These are phyloP conservation scores for Gardenia jasminoides DNA, from an alignment of 257 asterid species.

Conservation along the genomic window DNA sequence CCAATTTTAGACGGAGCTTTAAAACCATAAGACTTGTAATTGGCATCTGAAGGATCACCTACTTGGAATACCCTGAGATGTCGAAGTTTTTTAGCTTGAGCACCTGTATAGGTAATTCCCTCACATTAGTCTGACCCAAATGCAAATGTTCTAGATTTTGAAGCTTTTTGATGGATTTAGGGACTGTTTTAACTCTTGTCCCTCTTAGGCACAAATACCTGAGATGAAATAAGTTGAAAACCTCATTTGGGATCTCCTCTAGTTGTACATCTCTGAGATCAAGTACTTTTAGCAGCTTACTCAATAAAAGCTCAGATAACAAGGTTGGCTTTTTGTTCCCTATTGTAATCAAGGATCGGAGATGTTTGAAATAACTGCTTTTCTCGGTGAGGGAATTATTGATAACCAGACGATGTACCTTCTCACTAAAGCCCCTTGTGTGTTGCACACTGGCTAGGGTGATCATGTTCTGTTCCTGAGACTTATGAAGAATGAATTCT, in stretches of 20 bases:
- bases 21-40: slow-evolving; percentile 8
- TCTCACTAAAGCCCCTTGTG: neutral
- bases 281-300: slow-evolving; percentile 22
- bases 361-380: slow-evolving; percentile 5
- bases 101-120: slow-evolving; percentile 22
- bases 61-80: slow-evolving; percentile 16
- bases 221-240: slow-evolving; percentile 22
- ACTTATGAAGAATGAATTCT: slow-evolving; percentile 14
- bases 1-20: slow-evolving; percentile 22
- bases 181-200: slow-evolving; percentile 13
- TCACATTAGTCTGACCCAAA: slow-evolving; percentile 20
- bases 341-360: slow-evolving; percentile 16
- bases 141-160: slow-evolving; percentile 24
- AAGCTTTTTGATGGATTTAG: slow-evolving; percentile 26
- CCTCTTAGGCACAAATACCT: slow-evolving; percentile 22
- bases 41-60: neutral
- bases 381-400: neutral
- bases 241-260: slow-evolving; percentile 14
- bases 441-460: slow-evolving; percentile 6
- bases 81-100: slow-evolving; percentile 19
- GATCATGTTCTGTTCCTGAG: slow-evolving; percentile 16
- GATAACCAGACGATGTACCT: slow-evolving; percentile 14
- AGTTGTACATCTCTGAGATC: slow-evolving; percentile 18
- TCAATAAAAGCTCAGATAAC: slow-evolving; percentile 5
- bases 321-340: neutral